Base-by-base conservation (phyloP, 208 protist genomes). In the Leishmania amazonensis region DNA sequence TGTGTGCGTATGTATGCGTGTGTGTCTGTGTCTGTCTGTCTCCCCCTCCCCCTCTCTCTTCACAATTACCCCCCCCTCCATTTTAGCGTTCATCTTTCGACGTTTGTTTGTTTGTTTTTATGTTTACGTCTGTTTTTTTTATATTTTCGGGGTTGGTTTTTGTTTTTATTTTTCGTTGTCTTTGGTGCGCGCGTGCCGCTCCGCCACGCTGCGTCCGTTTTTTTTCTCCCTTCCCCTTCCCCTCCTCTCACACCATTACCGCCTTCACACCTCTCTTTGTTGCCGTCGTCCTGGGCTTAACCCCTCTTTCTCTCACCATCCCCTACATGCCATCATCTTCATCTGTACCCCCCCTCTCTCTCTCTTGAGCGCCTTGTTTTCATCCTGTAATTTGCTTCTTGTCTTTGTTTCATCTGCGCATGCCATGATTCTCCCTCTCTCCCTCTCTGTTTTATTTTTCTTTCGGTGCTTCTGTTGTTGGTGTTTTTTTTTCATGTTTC, bases 31-130 rank as follows among this genome's bases (percentile, higher is more conserved):
- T 49, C 11, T 53, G 65, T 79, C 57, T 38, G 38, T 21, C 40
- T 28, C 28, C 51, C 47, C 24, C n/a, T 21, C 47, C 9, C 38
- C 53, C 31, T 45, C 11, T 74, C 47, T 45, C 8, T 83, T 53
- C 53, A 19, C 53, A 28, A 5, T 78, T 35, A 0, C 31, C 17
- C 54, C 2, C 57, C 57, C 67, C 15, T 60, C 47, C 62, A 19
- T 21, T 65, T 54, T 31, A 76, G 65, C 45, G 40, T 40, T 83
- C 31, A 58, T 86, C 68, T 57, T 40, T 75, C 75, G 17, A 45
- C 5, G 28, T 60, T 81, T 67, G 28, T 38, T 53, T 79, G 45
- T 74, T 74, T 72, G 47, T 72, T 38, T 3, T 35, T 45, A 21
- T 54, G 51, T 8, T 35, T 47, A 38, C 35, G n/a, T 71, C 35